A percentile compares a stretch with the other conserved stretches of the same genome.
These are phyloP conservation scores for Suillus subaureus DNA, from an alignment of 768 basidiomycete species.

Conservation along the genomic window DNA sequence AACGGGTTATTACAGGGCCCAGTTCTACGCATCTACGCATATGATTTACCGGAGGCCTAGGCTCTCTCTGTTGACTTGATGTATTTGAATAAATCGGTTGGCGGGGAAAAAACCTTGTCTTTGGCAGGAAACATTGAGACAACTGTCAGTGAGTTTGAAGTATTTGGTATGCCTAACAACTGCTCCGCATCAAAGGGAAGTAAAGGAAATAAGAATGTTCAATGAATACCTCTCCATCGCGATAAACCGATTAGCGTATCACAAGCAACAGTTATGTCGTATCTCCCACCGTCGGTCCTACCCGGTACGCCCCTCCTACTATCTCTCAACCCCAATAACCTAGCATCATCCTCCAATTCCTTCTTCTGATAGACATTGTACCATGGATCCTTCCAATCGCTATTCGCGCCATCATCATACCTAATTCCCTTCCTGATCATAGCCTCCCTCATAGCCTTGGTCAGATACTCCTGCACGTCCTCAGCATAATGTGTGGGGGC, in stretches of 20 bases:
- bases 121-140: not conserved
- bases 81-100: not conserved
- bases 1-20: not conserved
- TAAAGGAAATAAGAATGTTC: not conserved
- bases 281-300: not conserved
- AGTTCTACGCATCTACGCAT: not conserved
- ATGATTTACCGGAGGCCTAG: not conserved
- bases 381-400: not conserved
- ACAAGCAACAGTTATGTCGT: conserved; percentile 1
- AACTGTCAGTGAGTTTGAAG: not conserved
- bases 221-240: conserved; percentile 5
- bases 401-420: not conserved
- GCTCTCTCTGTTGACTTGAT: not conserved
- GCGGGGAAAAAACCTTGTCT: not conserved
- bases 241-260: conserved; percentile 2
- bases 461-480: not conserved
- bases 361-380: not conserved
- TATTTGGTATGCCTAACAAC: not conserved
- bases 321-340: not conserved
- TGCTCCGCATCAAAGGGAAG: not conserved
- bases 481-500: not conserved
- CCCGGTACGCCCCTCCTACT: not conserved
- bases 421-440: not conserved
- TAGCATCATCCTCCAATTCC: conserved; percentile 1
- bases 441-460: conserved; percentile 1